Base-by-base conservation (phyloP, 345 rosid species). In the Salix purpurea region DNA sequence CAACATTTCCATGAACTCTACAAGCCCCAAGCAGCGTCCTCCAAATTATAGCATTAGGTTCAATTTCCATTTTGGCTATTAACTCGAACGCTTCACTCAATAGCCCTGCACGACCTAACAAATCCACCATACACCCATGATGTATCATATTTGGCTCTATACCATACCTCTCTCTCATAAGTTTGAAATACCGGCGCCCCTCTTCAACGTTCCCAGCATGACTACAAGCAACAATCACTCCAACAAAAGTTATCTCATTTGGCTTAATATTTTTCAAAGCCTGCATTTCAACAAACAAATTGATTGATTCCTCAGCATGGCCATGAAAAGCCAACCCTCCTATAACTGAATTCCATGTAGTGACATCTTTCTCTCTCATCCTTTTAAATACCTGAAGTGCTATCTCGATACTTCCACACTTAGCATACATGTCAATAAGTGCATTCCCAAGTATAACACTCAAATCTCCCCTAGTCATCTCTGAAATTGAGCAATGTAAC, bases 21-120 rank as follows among this genome's bases (percentile, higher is more conserved):
- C 93, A 89, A 78, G 93, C 89, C 37, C 91, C 93, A 26, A 91
- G 89, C 44, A 89, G 85, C 40, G 92, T 91, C 81, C 96, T 83
- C 96, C 91, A 88, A 16, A 89, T 82, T 70, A 88, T 81, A 42
- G 89, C 86, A 56, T 89, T 91, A 11, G 89, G 89, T 80, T 87
- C 84, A 75, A 88, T 81, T 58, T 84, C 76, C 96, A 91, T 91
- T 37, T 76, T 79, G 65, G 86, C 83, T 26, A 89, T 86, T 67
- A 91, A 87, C 69, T 84, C 77, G 73, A 86, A 86, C 52, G 92
- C 91, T 86, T 91, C 91, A 4, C 76, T 67, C 80, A 91, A 81
- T 24, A 83, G 79, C 81, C 91, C 92, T 67, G 92, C 89, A 74
- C 91, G 86, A 16, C 91, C 90, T 69, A 91, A 71, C 86, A 91